Conservation (phyloP, 2,329 filamentous ascomycete genomes). For the Thelonectria discophora region DNA sequence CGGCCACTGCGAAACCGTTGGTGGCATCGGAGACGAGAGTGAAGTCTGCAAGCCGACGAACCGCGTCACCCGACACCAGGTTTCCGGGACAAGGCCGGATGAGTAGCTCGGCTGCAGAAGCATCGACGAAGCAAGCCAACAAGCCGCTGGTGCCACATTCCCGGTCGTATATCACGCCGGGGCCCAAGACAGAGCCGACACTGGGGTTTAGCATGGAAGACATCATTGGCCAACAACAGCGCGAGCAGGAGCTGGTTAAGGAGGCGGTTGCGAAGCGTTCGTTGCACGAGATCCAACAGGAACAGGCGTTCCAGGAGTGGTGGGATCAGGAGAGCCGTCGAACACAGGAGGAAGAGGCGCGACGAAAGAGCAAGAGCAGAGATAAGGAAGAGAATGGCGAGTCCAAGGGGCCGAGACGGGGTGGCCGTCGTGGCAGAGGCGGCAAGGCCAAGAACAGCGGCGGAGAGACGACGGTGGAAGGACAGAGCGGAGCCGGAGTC, state of each 20-base stretch:
- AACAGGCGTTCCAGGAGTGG: conserved; percentile 97
- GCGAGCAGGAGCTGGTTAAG: conserved; percentile 82
- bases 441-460: conserved; percentile 41
- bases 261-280: conserved; percentile 89
- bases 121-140: conserved; percentile 44
- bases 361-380: conserved; percentile 49
- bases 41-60: conserved; percentile 55
- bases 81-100: conserved; percentile 66
- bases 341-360: conserved; percentile 70
- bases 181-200: conserved; percentile 68
- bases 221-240: conserved; percentile 87
- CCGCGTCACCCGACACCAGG: conserved; percentile 69
- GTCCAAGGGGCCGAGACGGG: conserved; percentile 46
- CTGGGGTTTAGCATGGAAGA: conserved; percentile 82
- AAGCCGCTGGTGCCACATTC: conserved; percentile 66
- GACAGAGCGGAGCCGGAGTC: conserved; percentile 27
- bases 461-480: conserved; percentile 31
- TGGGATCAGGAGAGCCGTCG: conserved; percentile 87
- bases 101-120: conserved; percentile 45
- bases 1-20: conserved; percentile 52
- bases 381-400: conserved; percentile 51
- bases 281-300: conserved; percentile 92
- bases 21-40: conserved; percentile 53
- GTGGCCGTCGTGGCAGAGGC: conserved; percentile 44
- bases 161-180: conserved; percentile 65